A percentile compares a stretch with the other conserved stretches of the same genome.
Conservation (phyloP, 1,139 yeast species). For the Blastobotrys raffinosifermentans region DNA sequence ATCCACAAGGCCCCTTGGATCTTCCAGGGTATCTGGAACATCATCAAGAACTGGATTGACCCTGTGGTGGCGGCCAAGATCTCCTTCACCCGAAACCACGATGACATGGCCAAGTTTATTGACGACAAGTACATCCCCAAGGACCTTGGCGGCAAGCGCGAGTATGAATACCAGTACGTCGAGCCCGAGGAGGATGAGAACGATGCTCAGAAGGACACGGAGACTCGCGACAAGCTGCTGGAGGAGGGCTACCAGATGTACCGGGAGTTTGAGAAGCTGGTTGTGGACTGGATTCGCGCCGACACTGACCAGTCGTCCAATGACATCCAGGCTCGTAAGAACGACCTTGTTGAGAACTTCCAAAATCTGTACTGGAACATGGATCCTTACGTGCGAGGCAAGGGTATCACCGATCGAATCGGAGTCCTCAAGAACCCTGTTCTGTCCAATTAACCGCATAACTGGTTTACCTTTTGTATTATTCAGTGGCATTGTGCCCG, state of each 20-base stretch:
- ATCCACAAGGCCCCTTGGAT: conserved; percentile 90
- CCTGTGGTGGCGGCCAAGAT: conserved; percentile 84
- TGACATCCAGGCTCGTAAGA: conserved; percentile 42
- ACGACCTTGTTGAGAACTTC: conserved; percentile 44
- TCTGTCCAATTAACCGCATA: no score
- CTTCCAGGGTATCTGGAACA: conserved; percentile 79
- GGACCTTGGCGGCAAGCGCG: conserved; percentile 62
- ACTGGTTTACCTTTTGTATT: no score
- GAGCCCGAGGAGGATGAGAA: conserved; percentile 51
- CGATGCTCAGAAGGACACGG: conserved; percentile 39
- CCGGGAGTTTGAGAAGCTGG: conserved; percentile 47
- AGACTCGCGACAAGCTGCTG: conserved; percentile 37
- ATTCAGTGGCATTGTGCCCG: no score
- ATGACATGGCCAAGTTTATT: conserved; percentile 56
- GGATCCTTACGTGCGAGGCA: conserved; percentile 70
- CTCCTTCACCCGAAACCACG: conserved; percentile 55
- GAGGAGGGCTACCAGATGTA: conserved; percentile 46
- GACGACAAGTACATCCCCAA: conserved; percentile 49
- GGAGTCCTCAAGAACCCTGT: conserved; percentile 41
- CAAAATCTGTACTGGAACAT: conserved; percentile 51
- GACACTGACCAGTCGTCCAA: conserved; percentile 38
- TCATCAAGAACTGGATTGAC: conserved; percentile 69
- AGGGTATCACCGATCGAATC: conserved; percentile 59
- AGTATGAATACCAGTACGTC: conserved; percentile 48
- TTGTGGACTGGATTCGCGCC: conserved; percentile 65